Conservation (phyloP, 257 asterid species). For the Coffea eugenioides region DNA sequence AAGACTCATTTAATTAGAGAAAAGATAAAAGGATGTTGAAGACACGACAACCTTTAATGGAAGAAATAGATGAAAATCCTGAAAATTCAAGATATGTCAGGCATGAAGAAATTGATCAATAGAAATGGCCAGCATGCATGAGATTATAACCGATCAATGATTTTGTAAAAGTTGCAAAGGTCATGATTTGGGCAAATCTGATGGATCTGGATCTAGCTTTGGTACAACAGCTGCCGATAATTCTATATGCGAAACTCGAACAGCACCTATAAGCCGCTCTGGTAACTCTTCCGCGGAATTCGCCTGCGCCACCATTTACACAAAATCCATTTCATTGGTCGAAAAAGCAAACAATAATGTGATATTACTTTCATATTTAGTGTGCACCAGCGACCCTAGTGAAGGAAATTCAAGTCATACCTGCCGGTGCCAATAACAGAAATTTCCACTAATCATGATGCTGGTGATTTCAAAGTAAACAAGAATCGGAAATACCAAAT, state of each 20-base stretch:
- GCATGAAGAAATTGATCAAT: constrained; percentile 11
- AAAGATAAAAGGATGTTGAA: neutral
- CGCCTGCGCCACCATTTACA: constrained; percentile 23
- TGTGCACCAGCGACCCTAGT: neutral
- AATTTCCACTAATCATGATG: neutral
- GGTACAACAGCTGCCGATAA: constrained; percentile 42
- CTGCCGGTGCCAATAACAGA: neutral
- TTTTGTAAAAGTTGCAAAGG: constrained; percentile 2
- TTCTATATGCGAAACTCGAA: constrained; percentile 46
- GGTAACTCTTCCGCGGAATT: constrained; percentile 45
- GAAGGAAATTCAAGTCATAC: neutral
- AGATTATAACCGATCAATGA: constrained; percentile 19
- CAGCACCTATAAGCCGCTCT: constrained; percentile 46
- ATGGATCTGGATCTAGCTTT: constrained; percentile 29
- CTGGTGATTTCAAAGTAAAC: neutral
- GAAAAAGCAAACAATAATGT: neutral
- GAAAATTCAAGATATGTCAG: neutral
- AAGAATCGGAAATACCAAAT: neutral
- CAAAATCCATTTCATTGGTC: neutral
- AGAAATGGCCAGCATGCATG: neutral
- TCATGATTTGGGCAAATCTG: constrained; percentile 22
- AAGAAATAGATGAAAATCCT: neutral
- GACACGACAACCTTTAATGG: neutral
- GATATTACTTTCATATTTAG: neutral
- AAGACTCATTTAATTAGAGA: neutral